phyloP scores from a whole-genome alignment of 1,139 yeast species.

The Yamadazyma buinensis region DNA sequence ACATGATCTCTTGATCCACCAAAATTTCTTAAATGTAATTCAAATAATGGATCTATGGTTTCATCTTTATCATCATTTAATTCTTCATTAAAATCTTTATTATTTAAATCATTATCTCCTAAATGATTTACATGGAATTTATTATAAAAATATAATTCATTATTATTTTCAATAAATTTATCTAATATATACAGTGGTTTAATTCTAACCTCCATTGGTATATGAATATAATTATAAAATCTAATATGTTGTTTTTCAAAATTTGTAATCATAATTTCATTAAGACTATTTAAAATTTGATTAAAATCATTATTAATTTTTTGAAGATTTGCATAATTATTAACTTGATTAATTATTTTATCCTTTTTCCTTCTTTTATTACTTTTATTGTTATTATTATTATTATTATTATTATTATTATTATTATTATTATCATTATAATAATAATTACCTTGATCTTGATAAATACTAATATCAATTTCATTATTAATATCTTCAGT shows the following conservation, averaged over 20 bases:
- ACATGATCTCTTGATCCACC: slow-evolving; percentile 3
- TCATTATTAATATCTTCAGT: no score
- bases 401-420: no score
- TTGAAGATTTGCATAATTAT: background rate
- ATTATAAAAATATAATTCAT: slow-evolving; percentile 9
- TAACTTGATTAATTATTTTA: background rate
- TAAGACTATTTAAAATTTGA: slow-evolving; percentile 10
- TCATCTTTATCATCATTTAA: no score
- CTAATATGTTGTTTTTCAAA: slow-evolving; percentile 16
- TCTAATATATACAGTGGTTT: background rate
- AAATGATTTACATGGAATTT: slow-evolving; percentile 11
- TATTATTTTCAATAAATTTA: no score
- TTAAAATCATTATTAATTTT: slow-evolving; percentile 1
- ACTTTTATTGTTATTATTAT: no score
- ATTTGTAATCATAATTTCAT: slow-evolving; percentile 21
- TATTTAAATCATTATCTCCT: background rate
- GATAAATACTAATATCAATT: background rate
- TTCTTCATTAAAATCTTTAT: background rate
- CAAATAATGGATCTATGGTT: slow-evolving; percentile 10
- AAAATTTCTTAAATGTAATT: slow-evolving; percentile 6
- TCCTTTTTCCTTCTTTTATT: no score
- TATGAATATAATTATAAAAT: slow-evolving; percentile 18
- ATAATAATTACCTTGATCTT: background rate
- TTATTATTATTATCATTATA: no score
- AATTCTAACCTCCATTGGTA: slow-evolving; percentile 14